Conservation (phyloP, 2,329 filamentous ascomycete species). For the Phyllosticta capitalensis region DNA sequence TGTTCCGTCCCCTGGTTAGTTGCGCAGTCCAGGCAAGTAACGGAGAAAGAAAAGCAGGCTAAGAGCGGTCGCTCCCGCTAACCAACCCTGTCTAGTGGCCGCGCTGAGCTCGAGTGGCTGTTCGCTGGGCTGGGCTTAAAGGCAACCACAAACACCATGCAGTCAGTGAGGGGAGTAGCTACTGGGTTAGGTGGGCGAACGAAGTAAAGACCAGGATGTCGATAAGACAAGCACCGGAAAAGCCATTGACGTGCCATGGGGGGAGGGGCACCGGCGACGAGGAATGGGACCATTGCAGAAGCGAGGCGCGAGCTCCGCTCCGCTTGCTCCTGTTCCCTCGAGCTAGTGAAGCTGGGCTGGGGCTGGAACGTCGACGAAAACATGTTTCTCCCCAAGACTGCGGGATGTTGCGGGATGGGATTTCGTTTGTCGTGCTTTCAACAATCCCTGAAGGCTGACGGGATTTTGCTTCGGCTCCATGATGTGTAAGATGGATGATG, state of each 20-base stretch:
- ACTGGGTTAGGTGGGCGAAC: not conserved
- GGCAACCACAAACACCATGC: not conserved
- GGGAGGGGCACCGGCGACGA: not conserved
- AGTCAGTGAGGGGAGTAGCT: not conserved
- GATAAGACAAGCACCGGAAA: not conserved
- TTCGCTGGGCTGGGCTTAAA: not conserved
- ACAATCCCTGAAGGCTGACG: not conserved
- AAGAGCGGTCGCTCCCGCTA: not conserved
- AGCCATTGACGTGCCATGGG: conserved; percentile 1
- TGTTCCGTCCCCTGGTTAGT: not conserved
- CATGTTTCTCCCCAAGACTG: too few species aligned
- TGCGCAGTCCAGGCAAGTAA: not conserved
- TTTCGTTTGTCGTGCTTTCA: too few species aligned
- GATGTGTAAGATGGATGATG: too few species aligned
- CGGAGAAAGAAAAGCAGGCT: not conserved
- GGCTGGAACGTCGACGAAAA: not conserved
- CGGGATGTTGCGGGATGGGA: too few species aligned
- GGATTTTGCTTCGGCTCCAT: not conserved
- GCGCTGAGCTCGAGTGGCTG: not conserved
- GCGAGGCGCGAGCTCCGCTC: not conserved
- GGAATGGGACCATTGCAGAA: not conserved
- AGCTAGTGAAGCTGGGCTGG: not conserved
- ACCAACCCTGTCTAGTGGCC: not conserved
- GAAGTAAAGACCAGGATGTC: not conserved
- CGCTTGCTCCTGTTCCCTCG: not conserved